These are phyloP conservation scores for Gymnopilus dilepis DNA, from an alignment of 768 basidiomycete species.

Conservation along the genomic window DNA sequence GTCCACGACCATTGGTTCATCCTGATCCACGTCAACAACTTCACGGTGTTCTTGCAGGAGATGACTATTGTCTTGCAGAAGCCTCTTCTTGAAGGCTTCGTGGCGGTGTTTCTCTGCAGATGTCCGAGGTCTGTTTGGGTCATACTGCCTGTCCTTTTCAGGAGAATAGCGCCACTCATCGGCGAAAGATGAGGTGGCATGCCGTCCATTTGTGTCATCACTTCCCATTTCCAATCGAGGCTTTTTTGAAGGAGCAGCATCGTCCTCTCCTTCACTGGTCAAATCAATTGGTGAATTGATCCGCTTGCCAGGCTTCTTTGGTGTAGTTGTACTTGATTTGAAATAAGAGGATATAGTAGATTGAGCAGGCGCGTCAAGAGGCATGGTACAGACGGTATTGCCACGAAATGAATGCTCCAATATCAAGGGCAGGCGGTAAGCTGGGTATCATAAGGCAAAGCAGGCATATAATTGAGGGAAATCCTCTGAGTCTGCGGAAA, in stretches of 20 bases:
- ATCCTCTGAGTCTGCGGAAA: no score
- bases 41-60: conserved; percentile 34
- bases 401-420: no score
- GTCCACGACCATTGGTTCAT: conserved; percentile 15
- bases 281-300: conserved; percentile 54
- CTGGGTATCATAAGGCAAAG: no score
- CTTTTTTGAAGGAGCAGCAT: conserved; percentile 36
- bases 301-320: conserved; percentile 35
- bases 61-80: conserved; percentile 51
- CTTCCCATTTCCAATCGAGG: conserved; percentile 23
- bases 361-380: conserved; percentile 30
- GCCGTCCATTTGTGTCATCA: not conserved
- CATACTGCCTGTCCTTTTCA: conserved; percentile 31
- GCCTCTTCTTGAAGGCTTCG: conserved; percentile 54
- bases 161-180: conserved; percentile 54
- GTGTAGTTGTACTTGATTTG: conserved; percentile 28
- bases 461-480: not conserved
- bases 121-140: conserved; percentile 26
- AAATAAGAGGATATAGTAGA: conserved; percentile 48
- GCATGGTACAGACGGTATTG: conserved; percentile 17
- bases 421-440: no score
- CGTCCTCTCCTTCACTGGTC: conserved; percentile 46
- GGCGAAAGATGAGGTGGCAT: conserved; percentile 21
- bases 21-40: conserved; percentile 14
- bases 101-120: conserved; percentile 34